Percentiles rank a stretch among this genome's conserved stretches.
Conservation (phyloP, 2,329 filamentous ascomycete species). For the Colletotrichum costaricense region DNA sequence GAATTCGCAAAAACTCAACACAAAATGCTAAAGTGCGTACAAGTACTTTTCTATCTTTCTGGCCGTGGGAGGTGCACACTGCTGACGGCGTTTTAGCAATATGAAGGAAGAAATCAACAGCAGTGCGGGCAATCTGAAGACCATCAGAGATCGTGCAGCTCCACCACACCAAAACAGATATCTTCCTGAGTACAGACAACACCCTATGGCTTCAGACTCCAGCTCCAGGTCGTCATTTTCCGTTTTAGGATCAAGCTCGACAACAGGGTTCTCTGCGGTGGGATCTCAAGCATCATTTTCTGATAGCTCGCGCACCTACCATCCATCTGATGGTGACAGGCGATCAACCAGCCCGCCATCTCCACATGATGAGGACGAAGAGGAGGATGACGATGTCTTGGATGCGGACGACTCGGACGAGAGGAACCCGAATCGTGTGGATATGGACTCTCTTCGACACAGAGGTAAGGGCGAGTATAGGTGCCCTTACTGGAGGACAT, state of each 20-base stretch:
- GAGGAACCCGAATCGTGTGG: conserved; percentile 42
- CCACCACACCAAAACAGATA: conserved; percentile 2
- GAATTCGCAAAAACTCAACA: conserved; percentile 20
- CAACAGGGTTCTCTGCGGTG: conserved; percentile 10
- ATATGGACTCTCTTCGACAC: conserved; percentile 52
- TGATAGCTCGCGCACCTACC: not conserved
- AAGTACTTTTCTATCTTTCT: not conserved
- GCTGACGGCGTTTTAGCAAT: not conserved
- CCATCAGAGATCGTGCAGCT: conserved; percentile 5
- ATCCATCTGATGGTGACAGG: conserved; percentile 5
- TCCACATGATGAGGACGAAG: not conserved
- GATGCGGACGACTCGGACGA: conserved; percentile 2
- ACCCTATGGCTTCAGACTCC: conserved; percentile 13
- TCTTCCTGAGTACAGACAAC: not conserved
- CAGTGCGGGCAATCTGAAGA: not conserved
- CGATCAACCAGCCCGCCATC: conserved; percentile 10
- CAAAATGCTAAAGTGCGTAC: conserved; percentile 22
- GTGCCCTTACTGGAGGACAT: conserved; percentile 49
- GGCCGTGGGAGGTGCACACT: not conserved
- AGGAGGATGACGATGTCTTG: conserved; percentile 2
- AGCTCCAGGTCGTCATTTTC: conserved; percentile 35
- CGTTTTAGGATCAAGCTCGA: conserved; percentile 9
- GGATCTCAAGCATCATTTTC: conserved; percentile 17
- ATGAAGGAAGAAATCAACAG: conserved; percentile 12
- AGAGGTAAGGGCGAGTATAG: conserved; percentile 52